phyloP scores from a whole-genome alignment of 805 yeast genomes.

The Candida endomychidarum region DNA sequence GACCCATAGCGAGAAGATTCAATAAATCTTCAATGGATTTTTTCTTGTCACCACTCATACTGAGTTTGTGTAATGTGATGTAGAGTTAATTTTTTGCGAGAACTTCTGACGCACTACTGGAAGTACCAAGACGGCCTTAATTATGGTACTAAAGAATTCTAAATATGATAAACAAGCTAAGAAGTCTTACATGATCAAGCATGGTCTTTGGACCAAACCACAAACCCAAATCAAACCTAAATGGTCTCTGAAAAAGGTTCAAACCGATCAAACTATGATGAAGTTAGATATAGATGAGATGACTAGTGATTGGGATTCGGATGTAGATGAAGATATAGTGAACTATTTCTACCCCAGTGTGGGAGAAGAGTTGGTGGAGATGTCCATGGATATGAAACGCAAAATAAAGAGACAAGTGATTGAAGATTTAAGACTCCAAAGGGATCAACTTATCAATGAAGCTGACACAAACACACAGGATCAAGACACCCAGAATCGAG shows the following conservation, averaged over 20 bases:
- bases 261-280: constrained; percentile 15
- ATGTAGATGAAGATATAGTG: constrained; percentile 39
- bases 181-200: constrained; percentile 38
- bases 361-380: constrained; percentile 27
- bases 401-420: constrained; percentile 38
- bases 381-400: constrained; percentile 33
- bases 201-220: constrained; percentile 28
- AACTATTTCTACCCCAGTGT: constrained; percentile 41
- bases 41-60: constrained; percentile 1
- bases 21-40: constrained; percentile 58
- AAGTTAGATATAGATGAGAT: constrained; percentile 34
- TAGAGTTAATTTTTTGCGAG: not conserved
- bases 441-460: constrained; percentile 15
- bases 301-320: constrained; percentile 36
- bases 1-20: constrained; percentile 51
- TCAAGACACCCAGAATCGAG: constrained; percentile 19
- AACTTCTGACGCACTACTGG: not conserved
- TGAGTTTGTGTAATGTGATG: not conserved
- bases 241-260: constrained; percentile 34
- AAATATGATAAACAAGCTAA: constrained; percentile 48
- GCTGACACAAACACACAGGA: constrained; percentile 7
- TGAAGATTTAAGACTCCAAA: constrained; percentile 22
- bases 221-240: constrained; percentile 21
- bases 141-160: constrained; percentile 42
- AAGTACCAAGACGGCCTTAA: not conserved